A percentile compares a stretch with the other conserved stretches of the same genome.
These are phyloP conservation scores for Diospyros kaki DNA, from an alignment of 148 eudicot genomes.

Conservation along the genomic window DNA sequence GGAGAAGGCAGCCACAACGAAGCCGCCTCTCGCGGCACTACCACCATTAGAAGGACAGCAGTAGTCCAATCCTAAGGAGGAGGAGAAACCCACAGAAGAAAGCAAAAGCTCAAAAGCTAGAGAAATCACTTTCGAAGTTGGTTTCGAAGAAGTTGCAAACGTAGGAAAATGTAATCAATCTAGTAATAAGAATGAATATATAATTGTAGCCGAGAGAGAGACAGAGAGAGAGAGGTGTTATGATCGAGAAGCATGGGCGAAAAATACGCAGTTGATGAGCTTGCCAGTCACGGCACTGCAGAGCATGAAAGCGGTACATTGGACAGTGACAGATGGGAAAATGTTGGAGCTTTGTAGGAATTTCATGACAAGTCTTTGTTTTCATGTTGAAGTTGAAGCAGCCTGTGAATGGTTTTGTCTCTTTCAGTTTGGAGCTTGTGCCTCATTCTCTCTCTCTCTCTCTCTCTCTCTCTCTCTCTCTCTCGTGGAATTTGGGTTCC, in stretches of 20 bases:
- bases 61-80: too few relatives aligned
- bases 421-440: constrained; percentile 11
- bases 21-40: not conserved
- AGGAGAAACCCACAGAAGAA: too few relatives aligned
- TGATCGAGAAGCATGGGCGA: not conserved
- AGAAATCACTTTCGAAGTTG: not conserved
- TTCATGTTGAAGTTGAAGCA: not conserved
- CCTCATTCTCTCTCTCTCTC: not conserved
- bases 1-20: not conserved
- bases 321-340: not conserved
- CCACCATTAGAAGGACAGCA: not conserved
- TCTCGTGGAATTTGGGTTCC: too few relatives aligned
- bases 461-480: too few relatives aligned
- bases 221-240: not conserved
- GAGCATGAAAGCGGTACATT: not conserved
- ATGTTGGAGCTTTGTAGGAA: not conserved
- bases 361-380: not conserved
- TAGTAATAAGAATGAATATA: not conserved
- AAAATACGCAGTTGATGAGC: not conserved
- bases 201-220: not conserved
- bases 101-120: too few relatives aligned
- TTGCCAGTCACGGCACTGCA: constrained; percentile 19
- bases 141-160: not conserved
- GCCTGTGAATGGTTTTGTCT: constrained; percentile 12
- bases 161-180: not conserved